phyloP scores from a whole-genome alignment of 306 rosid genomes.

The Echinosophora koreensis region DNA sequence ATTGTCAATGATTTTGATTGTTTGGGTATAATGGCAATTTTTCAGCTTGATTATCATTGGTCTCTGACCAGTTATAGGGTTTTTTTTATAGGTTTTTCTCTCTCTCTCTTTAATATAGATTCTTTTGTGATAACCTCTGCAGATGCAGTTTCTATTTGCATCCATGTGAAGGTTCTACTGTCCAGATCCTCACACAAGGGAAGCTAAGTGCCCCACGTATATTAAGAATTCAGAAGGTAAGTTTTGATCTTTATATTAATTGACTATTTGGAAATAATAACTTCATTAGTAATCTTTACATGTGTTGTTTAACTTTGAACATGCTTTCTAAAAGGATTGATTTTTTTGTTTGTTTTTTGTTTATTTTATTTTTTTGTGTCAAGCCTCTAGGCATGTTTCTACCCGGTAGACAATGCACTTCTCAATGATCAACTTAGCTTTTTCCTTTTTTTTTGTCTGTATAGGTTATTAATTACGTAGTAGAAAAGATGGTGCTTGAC shows the following conservation, averaged over 20 bases:
- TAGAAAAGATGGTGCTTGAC: constrained; percentile 96
- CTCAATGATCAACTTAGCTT: constrained; percentile 34
- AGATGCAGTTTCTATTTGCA: constrained; percentile 98
- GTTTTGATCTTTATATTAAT: constrained; percentile 44
- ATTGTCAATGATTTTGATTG: constrained; percentile 33
- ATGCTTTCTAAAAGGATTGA: constrained; percentile 17
- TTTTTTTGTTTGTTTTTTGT: background rate
- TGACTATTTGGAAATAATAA: constrained; percentile 13
- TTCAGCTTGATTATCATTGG: background rate
- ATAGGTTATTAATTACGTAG: constrained; percentile 91
- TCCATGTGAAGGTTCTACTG: constrained; percentile 90
- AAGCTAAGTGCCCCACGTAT: constrained; percentile 98
- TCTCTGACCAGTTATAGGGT: background rate
- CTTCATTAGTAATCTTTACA: constrained; percentile 1
- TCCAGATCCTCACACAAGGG: constrained; percentile 95
- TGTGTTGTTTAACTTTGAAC: constrained; percentile 11
- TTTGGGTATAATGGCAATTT: constrained; percentile 27
- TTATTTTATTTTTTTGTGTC: background rate
- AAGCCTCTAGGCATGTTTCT: constrained; percentile 27
- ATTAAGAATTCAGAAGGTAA: constrained; percentile 91
- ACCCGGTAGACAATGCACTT: constrained; percentile 24
- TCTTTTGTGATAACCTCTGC: constrained; percentile 44
- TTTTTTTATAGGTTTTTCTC: no score
- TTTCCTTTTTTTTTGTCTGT: constrained; percentile 27
- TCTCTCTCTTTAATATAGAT: constrained; percentile 29